Percentiles rank a stretch among this genome's conserved stretches.
phyloP scores from a whole-genome alignment of 768 basidiomycete species.

The Suillus paluster region DNA sequence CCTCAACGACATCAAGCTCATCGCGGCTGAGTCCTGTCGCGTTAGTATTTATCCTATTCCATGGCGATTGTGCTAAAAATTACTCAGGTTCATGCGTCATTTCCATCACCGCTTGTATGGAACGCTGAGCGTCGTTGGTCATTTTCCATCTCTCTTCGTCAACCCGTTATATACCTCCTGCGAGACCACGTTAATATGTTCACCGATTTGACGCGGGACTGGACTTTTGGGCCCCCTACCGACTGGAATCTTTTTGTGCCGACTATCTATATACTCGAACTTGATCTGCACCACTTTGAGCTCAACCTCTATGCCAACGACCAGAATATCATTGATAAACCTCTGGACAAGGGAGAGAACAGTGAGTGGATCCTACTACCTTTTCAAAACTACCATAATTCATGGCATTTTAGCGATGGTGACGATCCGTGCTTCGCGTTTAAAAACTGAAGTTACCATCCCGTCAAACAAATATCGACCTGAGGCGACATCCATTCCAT shows the following conservation, averaged over 20 bases:
- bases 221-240: slow-evolving; percentile 80
- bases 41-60: slow-evolving; percentile 43
- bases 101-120: slow-evolving; percentile 87
- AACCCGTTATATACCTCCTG: slow-evolving; percentile 76
- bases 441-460: slow-evolving; percentile 58
- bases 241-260: slow-evolving; percentile 87
- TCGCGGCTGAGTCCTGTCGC: slow-evolving; percentile 78
- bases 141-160: slow-evolving; percentile 70
- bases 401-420: slow-evolving; percentile 64
- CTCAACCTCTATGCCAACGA: slow-evolving; percentile 90
- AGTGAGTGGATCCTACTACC: slow-evolving; percentile 46
- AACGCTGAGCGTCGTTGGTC: slow-evolving; percentile 80
- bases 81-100: slow-evolving; percentile 63
- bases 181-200: slow-evolving; percentile 96
- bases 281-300: slow-evolving; percentile 77
- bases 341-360: slow-evolving; percentile 81
- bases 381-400: neutral
- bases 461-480: slow-evolving; percentile 77
- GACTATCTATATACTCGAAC: slow-evolving; percentile 70
- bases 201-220: slow-evolving; percentile 91
- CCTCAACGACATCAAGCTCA: slow-evolving; percentile 83
- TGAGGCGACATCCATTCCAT: slow-evolving; percentile 66
- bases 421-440: slow-evolving; percentile 58
- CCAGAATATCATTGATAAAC: slow-evolving; percentile 95
- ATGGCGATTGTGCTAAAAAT: slow-evolving; percentile 11